Evolutionary conservation across 768 basidiomycete species (phyloP).

Genomic region (Fomitopsis pulvina): DNA sequence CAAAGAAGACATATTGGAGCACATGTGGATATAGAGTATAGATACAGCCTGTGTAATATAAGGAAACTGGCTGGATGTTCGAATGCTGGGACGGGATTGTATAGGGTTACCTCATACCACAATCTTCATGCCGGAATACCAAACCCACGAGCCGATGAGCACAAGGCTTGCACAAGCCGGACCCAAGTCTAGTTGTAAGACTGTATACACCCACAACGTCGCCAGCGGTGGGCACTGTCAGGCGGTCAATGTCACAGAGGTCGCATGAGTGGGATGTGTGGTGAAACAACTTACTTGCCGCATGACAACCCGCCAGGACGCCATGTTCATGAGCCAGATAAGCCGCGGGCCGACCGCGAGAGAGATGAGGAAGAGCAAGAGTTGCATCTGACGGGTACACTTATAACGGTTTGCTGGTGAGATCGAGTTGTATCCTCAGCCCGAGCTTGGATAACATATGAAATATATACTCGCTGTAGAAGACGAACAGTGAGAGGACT

Average conservation of each 20-base stretch:
- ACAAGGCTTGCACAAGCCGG: constrained; percentile 52
- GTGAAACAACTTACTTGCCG: constrained; percentile 46
- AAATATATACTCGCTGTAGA: constrained; percentile 61
- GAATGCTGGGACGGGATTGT: no score
- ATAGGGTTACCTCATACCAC: no score
- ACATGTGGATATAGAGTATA: no score
- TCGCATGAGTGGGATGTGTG: background rate
- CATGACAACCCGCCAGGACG: constrained; percentile 68
- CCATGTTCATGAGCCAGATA: constrained; percentile 63
- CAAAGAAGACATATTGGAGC: no score
- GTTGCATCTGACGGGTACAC: constrained; percentile 42
- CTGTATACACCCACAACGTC: constrained; percentile 71
- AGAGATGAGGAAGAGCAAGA: constrained; percentile 52
- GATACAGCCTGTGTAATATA: no score
- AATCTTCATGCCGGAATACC: constrained; percentile 56
- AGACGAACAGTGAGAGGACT: constrained; percentile 74
- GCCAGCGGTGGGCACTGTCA: constrained; percentile 68
- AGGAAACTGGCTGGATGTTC: no score
- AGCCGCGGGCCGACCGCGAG: constrained; percentile 53
- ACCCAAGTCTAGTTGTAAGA: constrained; percentile 62
- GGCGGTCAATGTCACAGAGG: constrained; percentile 2
- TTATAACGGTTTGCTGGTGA: constrained; percentile 63
- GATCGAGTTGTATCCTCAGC: background rate
- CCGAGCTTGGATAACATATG: background rate
- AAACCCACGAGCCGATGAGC: constrained; percentile 47